Evolutionary conservation across 2,329 filamentous ascomycete species (phyloP).

Genomic region (Colletotrichum karsti): DNA sequence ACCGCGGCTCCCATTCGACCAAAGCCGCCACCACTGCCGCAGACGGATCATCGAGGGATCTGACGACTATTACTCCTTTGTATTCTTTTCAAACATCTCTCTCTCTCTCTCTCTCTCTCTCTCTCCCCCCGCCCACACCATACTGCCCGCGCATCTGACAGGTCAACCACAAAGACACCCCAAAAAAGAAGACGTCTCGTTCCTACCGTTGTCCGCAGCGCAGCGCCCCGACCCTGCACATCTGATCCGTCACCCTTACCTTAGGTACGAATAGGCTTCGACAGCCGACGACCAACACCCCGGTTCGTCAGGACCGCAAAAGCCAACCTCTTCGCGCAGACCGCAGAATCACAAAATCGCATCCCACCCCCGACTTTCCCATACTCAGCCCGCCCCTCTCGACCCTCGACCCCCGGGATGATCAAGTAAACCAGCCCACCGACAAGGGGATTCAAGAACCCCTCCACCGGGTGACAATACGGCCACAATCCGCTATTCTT

Average conservation of each 20-base stretch:
- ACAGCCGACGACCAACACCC: not conserved
- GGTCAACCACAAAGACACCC: not conserved
- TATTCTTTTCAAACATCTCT: not conserved
- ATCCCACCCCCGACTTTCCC: conserved; percentile 14
- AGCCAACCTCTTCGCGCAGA: not conserved
- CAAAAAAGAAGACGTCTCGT: not conserved
- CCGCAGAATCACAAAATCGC: conserved; percentile 2
- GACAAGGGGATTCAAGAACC: not conserved
- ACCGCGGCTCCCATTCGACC: not conserved
- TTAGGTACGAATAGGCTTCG: not conserved
- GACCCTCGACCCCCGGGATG: not conserved
- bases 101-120: not conserved
- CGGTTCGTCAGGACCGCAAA: not conserved
- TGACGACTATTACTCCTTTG: not conserved
- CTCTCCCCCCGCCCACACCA: not conserved
- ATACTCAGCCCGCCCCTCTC: not conserved
- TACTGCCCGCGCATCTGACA: not conserved
- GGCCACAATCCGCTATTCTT: not conserved
- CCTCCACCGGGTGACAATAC: not conserved
- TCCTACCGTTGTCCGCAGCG: not conserved
- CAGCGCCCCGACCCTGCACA: not conserved
- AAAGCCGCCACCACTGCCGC: not conserved
- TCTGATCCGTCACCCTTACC: not conserved
- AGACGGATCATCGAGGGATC: not conserved
- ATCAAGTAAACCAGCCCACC: not conserved